Evolutionary conservation across 352 stramenopile species (phyloP).

Genomic region (Phytophthora palmivora): DNA sequence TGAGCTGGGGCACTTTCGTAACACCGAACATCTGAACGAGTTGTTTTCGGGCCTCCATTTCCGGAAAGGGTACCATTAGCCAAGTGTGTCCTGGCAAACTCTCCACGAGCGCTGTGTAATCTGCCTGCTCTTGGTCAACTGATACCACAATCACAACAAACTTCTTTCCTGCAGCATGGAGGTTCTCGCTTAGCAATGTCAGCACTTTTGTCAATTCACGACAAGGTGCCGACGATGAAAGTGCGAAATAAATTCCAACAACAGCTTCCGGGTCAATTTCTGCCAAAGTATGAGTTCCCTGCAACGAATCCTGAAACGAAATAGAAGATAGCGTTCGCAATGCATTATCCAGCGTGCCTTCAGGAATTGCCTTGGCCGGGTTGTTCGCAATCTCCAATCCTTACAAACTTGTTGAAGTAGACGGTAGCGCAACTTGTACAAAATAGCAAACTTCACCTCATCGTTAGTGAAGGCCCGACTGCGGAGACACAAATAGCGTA

Average conservation of each 20-base stretch:
- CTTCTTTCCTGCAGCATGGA: slow-evolving; percentile 51
- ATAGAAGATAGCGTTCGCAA: slow-evolving; percentile 68
- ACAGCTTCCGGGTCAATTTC: slow-evolving; percentile 60
- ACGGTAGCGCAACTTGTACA: slow-evolving; percentile 78
- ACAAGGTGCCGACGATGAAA: slow-evolving; percentile 53
- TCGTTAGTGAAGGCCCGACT: slow-evolving; percentile 60
- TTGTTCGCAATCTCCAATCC: slow-evolving; percentile 65
- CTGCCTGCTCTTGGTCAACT: slow-evolving; percentile 69
- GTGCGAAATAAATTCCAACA: slow-evolving; percentile 81
- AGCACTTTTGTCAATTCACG: slow-evolving; percentile 64
- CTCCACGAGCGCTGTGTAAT: slow-evolving; percentile 57
- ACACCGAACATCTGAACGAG: slow-evolving; percentile 75
- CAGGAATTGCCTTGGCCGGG: slow-evolving; percentile 55
- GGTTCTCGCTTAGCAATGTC: slow-evolving; percentile 49
- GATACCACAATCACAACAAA: slow-evolving; percentile 83
- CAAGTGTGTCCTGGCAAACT: slow-evolving; percentile 68
- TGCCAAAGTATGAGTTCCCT: slow-evolving; percentile 70
- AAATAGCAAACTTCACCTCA: slow-evolving; percentile 74
- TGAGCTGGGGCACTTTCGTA: slow-evolving; percentile 60
- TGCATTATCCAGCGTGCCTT: slow-evolving; percentile 60
- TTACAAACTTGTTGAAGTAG: slow-evolving; percentile 62
- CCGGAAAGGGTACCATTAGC: slow-evolving; percentile 77
- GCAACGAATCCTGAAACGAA: slow-evolving; percentile 75
- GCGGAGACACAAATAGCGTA: slow-evolving; percentile 73
- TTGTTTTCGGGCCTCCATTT: slow-evolving; percentile 75